Evolutionary conservation across 208 protist genomes (phyloP).

Genomic region (Trichomonas vaginalis): DNA sequence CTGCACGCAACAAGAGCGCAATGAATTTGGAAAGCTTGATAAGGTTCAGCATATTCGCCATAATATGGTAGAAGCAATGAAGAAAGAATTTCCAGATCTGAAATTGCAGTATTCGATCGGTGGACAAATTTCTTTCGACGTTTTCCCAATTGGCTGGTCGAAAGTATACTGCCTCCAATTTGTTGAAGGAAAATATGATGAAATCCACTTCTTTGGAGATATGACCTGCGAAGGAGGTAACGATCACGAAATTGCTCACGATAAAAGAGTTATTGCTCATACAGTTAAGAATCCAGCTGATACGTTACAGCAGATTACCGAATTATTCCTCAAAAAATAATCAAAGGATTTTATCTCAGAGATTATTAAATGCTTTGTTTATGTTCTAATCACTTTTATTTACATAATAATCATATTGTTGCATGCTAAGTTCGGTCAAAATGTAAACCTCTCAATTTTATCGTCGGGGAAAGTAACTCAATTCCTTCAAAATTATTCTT

Average conservation of each 20-base stretch:
- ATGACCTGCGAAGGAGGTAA: slow-evolving; percentile 93
- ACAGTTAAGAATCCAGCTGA: slow-evolving; percentile 29
- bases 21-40: slow-evolving; percentile 90
- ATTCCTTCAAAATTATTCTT: no score
- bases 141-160: slow-evolving; percentile 96
- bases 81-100: slow-evolving; percentile 51
- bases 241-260: slow-evolving; percentile 94
- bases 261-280: slow-evolving; percentile 42
- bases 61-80: slow-evolving; percentile 68
- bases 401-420: no score
- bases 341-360: no score
- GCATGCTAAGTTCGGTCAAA: no score
- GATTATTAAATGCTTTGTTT: no score
- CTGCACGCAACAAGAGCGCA: slow-evolving; percentile 82
- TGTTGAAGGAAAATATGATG: slow-evolving; percentile 66
- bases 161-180: slow-evolving; percentile 90
- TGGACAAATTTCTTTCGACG: slow-evolving; percentile 93
- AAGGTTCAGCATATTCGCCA: slow-evolving; percentile 73
- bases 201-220: slow-evolving; percentile 98
- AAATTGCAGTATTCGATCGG: slow-evolving; percentile 86
- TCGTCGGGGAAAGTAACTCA: no score
- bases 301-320: not conserved
- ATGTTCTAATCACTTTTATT: no score
- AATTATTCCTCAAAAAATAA: not conserved
- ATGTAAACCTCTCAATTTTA: no score